phyloP scores from a whole-genome alignment of 768 basidiomycete species.

The Collybia mongolica region DNA sequence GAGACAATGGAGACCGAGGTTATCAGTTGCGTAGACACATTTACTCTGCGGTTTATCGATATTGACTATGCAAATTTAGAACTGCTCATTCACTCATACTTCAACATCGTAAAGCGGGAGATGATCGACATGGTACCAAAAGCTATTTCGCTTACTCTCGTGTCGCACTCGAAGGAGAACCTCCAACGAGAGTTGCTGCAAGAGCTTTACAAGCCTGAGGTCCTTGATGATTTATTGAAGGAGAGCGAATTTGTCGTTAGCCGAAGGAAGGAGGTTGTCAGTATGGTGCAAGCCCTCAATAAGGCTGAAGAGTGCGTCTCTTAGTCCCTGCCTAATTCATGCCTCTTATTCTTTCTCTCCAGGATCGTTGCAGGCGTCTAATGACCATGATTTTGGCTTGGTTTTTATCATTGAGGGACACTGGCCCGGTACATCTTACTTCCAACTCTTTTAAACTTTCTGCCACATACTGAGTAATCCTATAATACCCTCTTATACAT shows the following conservation, averaged over 20 bases:
- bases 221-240: slow-evolving; percentile 92
- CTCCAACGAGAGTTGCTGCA: slow-evolving; percentile 92
- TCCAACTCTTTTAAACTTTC: slow-evolving; percentile 27
- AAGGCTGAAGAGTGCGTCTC: slow-evolving; percentile 90
- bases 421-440: slow-evolving; percentile 10
- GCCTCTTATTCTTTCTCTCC: not conserved
- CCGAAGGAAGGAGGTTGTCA: slow-evolving; percentile 90
- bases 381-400: slow-evolving; percentile 2
- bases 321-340: slow-evolving; percentile 2
- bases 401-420: slow-evolving; percentile 3
- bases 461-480: slow-evolving; percentile 13
- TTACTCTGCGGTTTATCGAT: not conserved
- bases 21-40: slow-evolving; percentile 72
- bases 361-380: slow-evolving; percentile 69
- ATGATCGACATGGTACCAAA: slow-evolving; percentile 99
- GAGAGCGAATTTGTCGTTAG: slow-evolving; percentile 89
- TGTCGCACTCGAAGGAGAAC: slow-evolving; percentile 91
- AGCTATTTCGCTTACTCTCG: slow-evolving; percentile 87
- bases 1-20: slow-evolving; percentile 99
- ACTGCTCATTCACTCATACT: slow-evolving; percentile 94
- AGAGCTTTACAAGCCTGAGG: slow-evolving; percentile 96
- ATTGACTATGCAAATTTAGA: slow-evolving; percentile 45
- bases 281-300: slow-evolving; percentile 92
- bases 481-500: slow-evolving; percentile 30
- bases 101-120: slow-evolving; percentile 97